phyloP scores from a whole-genome alignment of 371 early-diverging fungal genomes.

The Catenaria anguillulae region DNA sequence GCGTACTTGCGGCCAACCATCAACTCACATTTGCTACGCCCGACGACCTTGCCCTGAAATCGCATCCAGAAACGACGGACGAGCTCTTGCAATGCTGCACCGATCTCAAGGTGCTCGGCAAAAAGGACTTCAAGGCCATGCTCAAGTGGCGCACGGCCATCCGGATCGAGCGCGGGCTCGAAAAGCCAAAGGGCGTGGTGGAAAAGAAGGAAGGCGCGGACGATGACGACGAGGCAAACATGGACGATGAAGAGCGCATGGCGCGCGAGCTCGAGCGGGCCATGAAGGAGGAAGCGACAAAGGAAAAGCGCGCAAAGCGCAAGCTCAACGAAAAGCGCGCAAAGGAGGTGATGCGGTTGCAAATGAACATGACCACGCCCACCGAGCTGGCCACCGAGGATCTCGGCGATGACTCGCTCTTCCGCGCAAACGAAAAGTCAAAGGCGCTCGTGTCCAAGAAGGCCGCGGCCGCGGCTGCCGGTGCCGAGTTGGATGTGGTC shows the following conservation, averaged over 20 bases:
- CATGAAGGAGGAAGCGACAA: constrained; percentile 39
- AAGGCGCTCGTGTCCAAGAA: constrained; percentile 17
- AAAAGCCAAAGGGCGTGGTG: constrained; percentile 6
- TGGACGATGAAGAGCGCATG: constrained; percentile 26
- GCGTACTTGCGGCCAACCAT: constrained; percentile 56
- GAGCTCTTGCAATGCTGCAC: constrained; percentile 60
- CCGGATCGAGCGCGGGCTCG: constrained; percentile 40
- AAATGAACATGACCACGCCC: constrained; percentile 82
- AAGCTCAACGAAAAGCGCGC: constrained; percentile 59
- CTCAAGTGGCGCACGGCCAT: constrained; percentile 74
- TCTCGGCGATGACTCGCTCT: constrained; percentile 37
- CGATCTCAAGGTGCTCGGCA: constrained; percentile 86
- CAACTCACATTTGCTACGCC: constrained; percentile 53
- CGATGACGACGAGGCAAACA: constrained; percentile 16
- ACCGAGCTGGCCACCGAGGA: constrained; percentile 70
- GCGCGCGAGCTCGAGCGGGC: constrained; percentile 33
- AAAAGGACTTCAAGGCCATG: constrained; percentile 73
- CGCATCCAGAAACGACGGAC: constrained; percentile 54
- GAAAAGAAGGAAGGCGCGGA: constrained; percentile 15
- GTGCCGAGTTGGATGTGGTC: constrained; percentile 12
- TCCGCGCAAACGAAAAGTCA: constrained; percentile 38
- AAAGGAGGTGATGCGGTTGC: constrained; percentile 68
- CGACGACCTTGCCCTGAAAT: constrained; percentile 36
- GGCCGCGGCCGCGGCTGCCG: constrained; percentile 35
- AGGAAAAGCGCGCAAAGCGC: constrained; percentile 39